phyloP scores from a whole-genome alignment of 768 basidiomycete species.

The Multifurca ochricompacta region DNA sequence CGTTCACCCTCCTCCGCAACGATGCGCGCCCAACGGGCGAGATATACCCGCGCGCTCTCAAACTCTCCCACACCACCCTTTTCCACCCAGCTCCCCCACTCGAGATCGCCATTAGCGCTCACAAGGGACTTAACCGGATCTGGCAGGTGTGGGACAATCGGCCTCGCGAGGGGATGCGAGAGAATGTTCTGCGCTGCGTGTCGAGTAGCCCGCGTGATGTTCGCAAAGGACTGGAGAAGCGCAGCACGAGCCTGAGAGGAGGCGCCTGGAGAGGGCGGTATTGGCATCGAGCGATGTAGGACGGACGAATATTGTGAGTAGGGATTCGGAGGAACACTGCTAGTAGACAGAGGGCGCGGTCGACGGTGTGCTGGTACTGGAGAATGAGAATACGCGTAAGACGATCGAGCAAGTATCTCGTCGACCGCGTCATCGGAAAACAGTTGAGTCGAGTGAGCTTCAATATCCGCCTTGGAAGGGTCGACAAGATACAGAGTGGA shows the following conservation, averaged over 20 bases:
- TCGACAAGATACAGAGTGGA: slow-evolving; percentile 85
- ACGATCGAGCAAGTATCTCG: slow-evolving; percentile 74
- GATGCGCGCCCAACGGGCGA: slow-evolving; percentile 93
- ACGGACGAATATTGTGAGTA: slow-evolving; percentile 67
- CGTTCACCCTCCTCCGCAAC: slow-evolving; percentile 98
- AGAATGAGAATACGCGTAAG: slow-evolving; percentile 68
- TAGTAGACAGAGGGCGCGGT: slow-evolving; percentile 50
- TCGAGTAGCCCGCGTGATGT: slow-evolving; percentile 86
- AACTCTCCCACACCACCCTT: slow-evolving; percentile 92
- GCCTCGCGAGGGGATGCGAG: slow-evolving; percentile 92
- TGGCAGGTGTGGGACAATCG: slow-evolving; percentile 92
- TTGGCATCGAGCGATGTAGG: slow-evolving; percentile 65
- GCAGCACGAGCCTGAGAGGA: slow-evolving; percentile 70
- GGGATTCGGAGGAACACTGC: slow-evolving; percentile 36
- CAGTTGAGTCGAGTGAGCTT: slow-evolving; percentile 78
- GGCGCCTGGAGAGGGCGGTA: slow-evolving; percentile 45
- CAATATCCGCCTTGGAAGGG: slow-evolving; percentile 87
- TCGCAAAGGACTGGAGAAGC: slow-evolving; percentile 89
- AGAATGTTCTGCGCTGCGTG: slow-evolving; percentile 93
- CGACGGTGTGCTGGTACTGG: slow-evolving; percentile 79
- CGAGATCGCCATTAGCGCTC: slow-evolving; percentile 81
- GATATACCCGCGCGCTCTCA: slow-evolving; percentile 91
- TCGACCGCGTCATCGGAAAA: slow-evolving; percentile 86
- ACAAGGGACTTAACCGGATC: slow-evolving; percentile 90
- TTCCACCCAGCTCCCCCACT: slow-evolving; percentile 92